A percentile compares a stretch with the other conserved stretches of the same genome.
These are phyloP conservation scores for Tolypocladium inflatum DNA, from an alignment of 2,329 filamentous ascomycete species.

Conservation along the genomic window DNA sequence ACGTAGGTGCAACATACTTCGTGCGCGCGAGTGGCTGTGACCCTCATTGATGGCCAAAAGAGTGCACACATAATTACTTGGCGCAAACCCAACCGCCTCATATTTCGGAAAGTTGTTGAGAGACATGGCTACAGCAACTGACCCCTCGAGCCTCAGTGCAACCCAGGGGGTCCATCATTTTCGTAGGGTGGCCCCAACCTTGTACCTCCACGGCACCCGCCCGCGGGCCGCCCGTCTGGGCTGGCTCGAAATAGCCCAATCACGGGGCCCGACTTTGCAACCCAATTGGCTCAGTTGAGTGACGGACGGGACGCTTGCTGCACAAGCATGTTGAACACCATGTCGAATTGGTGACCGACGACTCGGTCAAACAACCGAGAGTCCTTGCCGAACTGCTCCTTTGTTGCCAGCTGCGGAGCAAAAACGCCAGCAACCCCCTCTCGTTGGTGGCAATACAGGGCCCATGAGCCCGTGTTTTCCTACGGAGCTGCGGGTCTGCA, in stretches of 20 bases:
- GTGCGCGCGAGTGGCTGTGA: too few relatives aligned
- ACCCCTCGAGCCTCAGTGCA: background rate
- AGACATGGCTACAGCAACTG: too few relatives aligned
- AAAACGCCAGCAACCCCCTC: background rate
- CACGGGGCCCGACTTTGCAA: background rate
- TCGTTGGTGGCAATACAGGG: background rate
- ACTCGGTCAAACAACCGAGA: background rate
- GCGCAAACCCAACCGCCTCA: background rate
- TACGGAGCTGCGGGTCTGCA: background rate
- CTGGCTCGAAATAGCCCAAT: background rate
- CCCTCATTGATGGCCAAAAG: background rate
- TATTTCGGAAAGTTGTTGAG: background rate
- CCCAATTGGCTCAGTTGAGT: background rate
- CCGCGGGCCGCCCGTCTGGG: background rate
- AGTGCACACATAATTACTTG: background rate
- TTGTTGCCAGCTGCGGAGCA: background rate
- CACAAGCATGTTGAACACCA: background rate
- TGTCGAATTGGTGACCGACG: background rate
- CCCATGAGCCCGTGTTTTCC: background rate
- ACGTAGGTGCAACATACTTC: too few relatives aligned
- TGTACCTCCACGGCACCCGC: background rate
- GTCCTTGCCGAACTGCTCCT: background rate
- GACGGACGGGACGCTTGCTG: background rate
- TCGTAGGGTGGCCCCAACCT: background rate
- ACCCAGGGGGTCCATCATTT: background rate